These are phyloP conservation scores for Metarhizium humberi DNA, from an alignment of 2,329 filamentous ascomycete species.

Conservation along the genomic window DNA sequence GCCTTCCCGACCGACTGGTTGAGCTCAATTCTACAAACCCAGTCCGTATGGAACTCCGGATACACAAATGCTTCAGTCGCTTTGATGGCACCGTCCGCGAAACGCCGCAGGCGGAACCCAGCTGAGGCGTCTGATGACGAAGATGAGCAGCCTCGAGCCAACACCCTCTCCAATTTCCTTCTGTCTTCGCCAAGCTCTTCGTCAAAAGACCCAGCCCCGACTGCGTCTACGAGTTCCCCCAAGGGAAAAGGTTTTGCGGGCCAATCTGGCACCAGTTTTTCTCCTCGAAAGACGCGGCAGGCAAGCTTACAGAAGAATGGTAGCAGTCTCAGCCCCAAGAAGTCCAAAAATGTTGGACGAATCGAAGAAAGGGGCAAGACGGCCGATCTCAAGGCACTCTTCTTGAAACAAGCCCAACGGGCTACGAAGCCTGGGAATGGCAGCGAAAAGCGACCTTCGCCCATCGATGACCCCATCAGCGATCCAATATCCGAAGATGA, in stretches of 20 bases:
- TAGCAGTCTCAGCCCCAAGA: slow-evolving; percentile 27
- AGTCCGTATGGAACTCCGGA: slow-evolving; percentile 13
- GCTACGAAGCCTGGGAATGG: slow-evolving; percentile 25
- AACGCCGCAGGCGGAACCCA: slow-evolving; percentile 49
- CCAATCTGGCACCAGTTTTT: slow-evolving; percentile 6
- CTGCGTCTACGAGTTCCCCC: slow-evolving; percentile 31
- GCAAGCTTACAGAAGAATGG: slow-evolving; percentile 13
- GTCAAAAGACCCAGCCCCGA: slow-evolving; percentile 19
- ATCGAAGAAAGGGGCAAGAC: slow-evolving; percentile 42
- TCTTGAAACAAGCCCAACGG: slow-evolving; percentile 51
- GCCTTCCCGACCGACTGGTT: background rate
- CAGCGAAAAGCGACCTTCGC: slow-evolving; percentile 17
- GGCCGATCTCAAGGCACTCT: slow-evolving; percentile 48
- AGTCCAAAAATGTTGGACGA: slow-evolving; percentile 28
- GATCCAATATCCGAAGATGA: slow-evolving; percentile 54
- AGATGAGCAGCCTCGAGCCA: slow-evolving; percentile 31
- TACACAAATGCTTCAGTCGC: slow-evolving; percentile 19
- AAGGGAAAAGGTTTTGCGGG: slow-evolving; percentile 18
- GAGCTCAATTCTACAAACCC: background rate
- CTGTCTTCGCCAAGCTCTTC: slow-evolving; percentile 41
- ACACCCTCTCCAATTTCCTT: slow-evolving; percentile 44
- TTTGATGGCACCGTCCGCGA: slow-evolving; percentile 48
- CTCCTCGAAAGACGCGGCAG: slow-evolving; percentile 14
- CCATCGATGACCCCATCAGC: slow-evolving; percentile 40
- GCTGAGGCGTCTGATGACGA: slow-evolving; percentile 41